Percentiles rank a stretch among this genome's conserved stretches.
These are phyloP conservation scores for Penicillium psychrofluorescens DNA, from an alignment of 495 filamentous ascomycete genomes.

Conservation along the genomic window DNA sequence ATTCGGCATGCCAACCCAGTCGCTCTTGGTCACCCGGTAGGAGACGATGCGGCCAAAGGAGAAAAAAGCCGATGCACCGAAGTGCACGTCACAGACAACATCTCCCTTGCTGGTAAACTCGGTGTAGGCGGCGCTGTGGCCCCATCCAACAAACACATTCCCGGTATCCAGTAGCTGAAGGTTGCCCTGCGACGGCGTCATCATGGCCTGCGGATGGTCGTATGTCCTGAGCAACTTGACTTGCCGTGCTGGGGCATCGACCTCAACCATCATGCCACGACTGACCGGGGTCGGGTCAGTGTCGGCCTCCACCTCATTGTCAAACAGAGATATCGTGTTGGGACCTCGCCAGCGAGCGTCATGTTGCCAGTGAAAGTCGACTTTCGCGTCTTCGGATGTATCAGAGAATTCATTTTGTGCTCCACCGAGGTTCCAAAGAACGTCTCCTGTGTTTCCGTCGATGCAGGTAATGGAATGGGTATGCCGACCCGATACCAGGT, in stretches of 20 bases:
- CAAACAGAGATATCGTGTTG: conserved; percentile 40
- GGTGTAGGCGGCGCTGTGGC: conserved; percentile 45
- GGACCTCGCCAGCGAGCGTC: conserved; percentile 38
- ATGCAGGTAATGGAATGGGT: conserved; percentile 37
- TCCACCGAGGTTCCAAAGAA: conserved; percentile 50
- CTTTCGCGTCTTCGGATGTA: conserved; percentile 30
- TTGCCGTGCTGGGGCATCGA: conserved; percentile 15
- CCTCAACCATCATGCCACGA: conserved; percentile 22
- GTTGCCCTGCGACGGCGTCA: conserved; percentile 50
- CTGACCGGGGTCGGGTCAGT: conserved; percentile 13
- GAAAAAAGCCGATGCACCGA: conserved; percentile 30
- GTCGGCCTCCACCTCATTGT: conserved; percentile 36
- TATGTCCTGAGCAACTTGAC: conserved; percentile 19
- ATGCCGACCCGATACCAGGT: conserved; percentile 48
- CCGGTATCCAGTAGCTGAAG: conserved; percentile 46
- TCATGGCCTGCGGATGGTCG: conserved; percentile 22
- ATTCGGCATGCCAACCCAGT: conserved; percentile 28
- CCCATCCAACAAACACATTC: conserved; percentile 52
- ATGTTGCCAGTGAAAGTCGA: conserved; percentile 47
- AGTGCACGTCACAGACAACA: conserved; percentile 37
- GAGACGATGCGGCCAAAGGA: conserved; percentile 30
- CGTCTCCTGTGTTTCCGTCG: conserved; percentile 41
- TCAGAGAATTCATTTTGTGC: conserved; percentile 39
- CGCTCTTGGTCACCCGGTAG: conserved; percentile 27
- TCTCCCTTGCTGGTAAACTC: conserved; percentile 47